Percentiles rank a stretch among this genome's conserved stretches.
Conservation (phyloP, 805 yeast genomes). For the Starmerella apis region DNA sequence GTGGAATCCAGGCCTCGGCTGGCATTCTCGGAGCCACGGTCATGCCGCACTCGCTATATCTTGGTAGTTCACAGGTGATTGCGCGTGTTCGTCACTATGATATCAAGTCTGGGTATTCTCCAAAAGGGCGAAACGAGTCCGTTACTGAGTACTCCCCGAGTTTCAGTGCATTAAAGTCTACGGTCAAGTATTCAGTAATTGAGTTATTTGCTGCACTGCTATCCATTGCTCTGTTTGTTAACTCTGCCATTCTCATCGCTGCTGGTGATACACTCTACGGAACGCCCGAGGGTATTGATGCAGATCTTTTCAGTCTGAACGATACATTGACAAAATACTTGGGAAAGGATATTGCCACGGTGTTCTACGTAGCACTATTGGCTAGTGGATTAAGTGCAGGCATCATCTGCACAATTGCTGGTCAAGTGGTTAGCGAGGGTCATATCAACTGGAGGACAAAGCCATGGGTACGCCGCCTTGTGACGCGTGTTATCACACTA, state of each 20-base stretch:
- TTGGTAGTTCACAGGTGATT: slow-evolving; percentile 84
- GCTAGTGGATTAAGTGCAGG: slow-evolving; percentile 88
- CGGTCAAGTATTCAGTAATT: slow-evolving; percentile 57
- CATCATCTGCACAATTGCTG: slow-evolving; percentile 84
- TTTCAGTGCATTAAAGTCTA: slow-evolving; percentile 56
- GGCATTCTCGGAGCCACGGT: slow-evolving; percentile 91
- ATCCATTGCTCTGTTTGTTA: slow-evolving; percentile 76
- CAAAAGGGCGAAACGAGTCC: slow-evolving; percentile 19
- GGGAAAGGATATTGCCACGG: slow-evolving; percentile 68
- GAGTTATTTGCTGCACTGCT: slow-evolving; percentile 64
- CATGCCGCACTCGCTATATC: slow-evolving; percentile 84
- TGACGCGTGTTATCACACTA: slow-evolving; percentile 69
- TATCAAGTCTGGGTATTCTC: slow-evolving; percentile 44
- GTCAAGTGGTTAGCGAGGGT: slow-evolving; percentile 88
- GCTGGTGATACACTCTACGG: slow-evolving; percentile 69
- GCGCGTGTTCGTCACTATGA: slow-evolving; percentile 75
- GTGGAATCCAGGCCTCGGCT: slow-evolving; percentile 67
- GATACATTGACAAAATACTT: slow-evolving; percentile 48
- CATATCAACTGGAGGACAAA: slow-evolving; percentile 68
- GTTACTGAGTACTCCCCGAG: slow-evolving; percentile 53
- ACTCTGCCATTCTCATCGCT: slow-evolving; percentile 70
- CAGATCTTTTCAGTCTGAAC: slow-evolving; percentile 73
- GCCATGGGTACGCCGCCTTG: slow-evolving; percentile 71
- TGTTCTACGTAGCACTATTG: slow-evolving; percentile 74
- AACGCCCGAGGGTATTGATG: slow-evolving; percentile 54